phyloP scores from a whole-genome alignment of 73 alveolate species.

The Tetrahymena malaccensis region DNA sequence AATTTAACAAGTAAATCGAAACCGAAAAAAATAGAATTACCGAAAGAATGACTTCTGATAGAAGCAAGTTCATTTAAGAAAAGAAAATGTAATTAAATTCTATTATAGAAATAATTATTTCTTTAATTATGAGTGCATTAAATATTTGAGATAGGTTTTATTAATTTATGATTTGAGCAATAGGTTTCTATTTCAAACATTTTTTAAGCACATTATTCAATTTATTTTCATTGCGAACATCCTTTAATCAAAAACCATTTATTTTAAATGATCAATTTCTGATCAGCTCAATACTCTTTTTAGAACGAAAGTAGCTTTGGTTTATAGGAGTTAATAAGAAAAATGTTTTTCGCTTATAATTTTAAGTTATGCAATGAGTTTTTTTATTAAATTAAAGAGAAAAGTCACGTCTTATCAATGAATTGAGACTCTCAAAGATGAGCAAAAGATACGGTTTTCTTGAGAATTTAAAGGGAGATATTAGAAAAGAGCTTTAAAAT shows the following conservation, averaged over 20 bases:
- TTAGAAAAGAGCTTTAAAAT: slow-evolving; percentile 28
- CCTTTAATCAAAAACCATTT: neutral
- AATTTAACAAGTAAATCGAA: neutral
- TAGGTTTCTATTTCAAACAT: neutral
- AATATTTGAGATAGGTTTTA: neutral
- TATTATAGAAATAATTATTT: neutral
- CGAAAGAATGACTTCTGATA: neutral
- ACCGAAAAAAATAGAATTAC: neutral
- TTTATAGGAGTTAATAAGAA: neutral
- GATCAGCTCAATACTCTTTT: neutral
- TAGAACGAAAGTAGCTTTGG: neutral
- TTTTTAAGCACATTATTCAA: neutral
- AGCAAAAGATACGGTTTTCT: slow-evolving; percentile 54
- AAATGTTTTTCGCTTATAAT: neutral
- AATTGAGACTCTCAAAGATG: slow-evolving; percentile 65
- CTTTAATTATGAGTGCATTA: neutral
- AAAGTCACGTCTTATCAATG: slow-evolving; percentile 26
- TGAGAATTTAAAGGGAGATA: slow-evolving; percentile 46
- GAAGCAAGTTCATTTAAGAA: neutral
- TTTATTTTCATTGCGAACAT: neutral
- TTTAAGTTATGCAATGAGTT: neutral
- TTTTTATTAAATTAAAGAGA: neutral
- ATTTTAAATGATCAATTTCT: neutral
- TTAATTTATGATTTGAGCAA: no score
- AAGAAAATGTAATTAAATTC: neutral